These are phyloP conservation scores for Nigrospora sphaerica DNA, from an alignment of 2,329 filamentous ascomycete genomes.

Conservation along the genomic window DNA sequence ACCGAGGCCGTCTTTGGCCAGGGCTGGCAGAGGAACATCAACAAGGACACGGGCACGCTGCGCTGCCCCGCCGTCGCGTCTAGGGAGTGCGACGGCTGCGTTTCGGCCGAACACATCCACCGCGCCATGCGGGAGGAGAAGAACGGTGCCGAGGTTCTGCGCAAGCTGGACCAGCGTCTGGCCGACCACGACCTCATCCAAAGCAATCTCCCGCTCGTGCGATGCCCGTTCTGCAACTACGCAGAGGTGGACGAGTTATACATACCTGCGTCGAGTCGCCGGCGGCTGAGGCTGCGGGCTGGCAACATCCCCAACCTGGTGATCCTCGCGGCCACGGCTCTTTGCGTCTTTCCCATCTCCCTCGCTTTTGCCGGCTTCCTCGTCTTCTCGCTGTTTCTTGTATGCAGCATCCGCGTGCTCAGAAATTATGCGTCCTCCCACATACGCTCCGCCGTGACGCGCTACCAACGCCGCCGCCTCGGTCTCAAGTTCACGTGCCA, in stretches of 20 bases:
- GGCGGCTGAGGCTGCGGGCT: conserved; percentile 49
- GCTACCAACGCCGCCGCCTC: conserved; percentile 62
- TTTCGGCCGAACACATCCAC: conserved; percentile 62
- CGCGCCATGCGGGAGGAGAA: conserved; percentile 65
- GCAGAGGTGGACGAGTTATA: conserved; percentile 80
- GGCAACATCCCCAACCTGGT: conserved; percentile 38
- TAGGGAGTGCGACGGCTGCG: conserved; percentile 64
- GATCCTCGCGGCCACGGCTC: not conserved
- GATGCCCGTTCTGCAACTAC: conserved; percentile 87
- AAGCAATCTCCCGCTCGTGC: conserved; percentile 67
- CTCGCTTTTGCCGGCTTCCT: conserved; percentile 39
- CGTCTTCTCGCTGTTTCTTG: conserved; percentile 30
- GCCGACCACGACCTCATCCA: conserved; percentile 69
- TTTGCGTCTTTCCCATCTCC: conserved; percentile 17
- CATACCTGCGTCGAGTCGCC: conserved; percentile 42
- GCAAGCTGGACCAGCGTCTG: conserved; percentile 71
- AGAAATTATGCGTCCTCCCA: conserved; percentile 34
- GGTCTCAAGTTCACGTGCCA: conserved; percentile 74
- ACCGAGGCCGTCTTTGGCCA: conserved; percentile 90
- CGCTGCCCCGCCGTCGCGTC: conserved; percentile 73
- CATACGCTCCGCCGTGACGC: conserved; percentile 54
- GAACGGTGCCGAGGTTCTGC: conserved; percentile 64
- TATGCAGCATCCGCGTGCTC: conserved; percentile 34
- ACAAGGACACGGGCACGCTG: conserved; percentile 65
- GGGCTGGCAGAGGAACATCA: conserved; percentile 77